A percentile compares a stretch with the other conserved stretches of the same genome.
phyloP scores from a whole-genome alignment of 306 rosid species.

The Rosa multiflora region DNA sequence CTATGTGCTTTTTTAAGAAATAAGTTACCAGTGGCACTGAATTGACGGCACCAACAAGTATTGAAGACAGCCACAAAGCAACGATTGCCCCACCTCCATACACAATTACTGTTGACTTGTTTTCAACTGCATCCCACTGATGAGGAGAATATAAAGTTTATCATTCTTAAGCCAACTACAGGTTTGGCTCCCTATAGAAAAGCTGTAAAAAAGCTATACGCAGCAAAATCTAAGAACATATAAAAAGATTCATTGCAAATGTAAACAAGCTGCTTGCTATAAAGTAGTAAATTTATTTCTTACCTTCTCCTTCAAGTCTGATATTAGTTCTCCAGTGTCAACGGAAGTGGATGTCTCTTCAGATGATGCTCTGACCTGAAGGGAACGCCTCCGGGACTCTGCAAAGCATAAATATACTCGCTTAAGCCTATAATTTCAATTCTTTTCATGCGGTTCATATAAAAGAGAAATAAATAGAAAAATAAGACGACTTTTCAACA shows the following conservation, averaged over 20 bases:
- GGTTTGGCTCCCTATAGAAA: not conserved
- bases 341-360: conserved; percentile 75
- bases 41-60: conserved; percentile 80
- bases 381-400: conserved; percentile 57
- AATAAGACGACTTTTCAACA: not conserved
- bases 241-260: not conserved
- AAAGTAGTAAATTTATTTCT: conserved; percentile 18
- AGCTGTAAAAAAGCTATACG: not conserved
- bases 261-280: not conserved
- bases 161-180: conserved; percentile 3
- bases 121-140: conserved; percentile 98
- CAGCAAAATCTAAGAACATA: not conserved
- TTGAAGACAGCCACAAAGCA: conserved; percentile 89
- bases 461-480: not conserved
- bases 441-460: not conserved
- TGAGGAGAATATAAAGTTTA: conserved; percentile 1
- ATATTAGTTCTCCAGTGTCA: conserved; percentile 63
- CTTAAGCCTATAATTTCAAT: not conserved
- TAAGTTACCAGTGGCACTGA: conserved; percentile 86
- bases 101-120: conserved; percentile 87
- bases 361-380: conserved; percentile 70
- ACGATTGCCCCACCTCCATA: conserved; percentile 95
- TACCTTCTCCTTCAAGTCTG: conserved; percentile 96
- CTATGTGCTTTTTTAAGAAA: not conserved
- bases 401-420: conserved; percentile 11